phyloP scores from a whole-genome alignment of 176 grass and related monocot genomes.

The Aegilops speltoides region DNA sequence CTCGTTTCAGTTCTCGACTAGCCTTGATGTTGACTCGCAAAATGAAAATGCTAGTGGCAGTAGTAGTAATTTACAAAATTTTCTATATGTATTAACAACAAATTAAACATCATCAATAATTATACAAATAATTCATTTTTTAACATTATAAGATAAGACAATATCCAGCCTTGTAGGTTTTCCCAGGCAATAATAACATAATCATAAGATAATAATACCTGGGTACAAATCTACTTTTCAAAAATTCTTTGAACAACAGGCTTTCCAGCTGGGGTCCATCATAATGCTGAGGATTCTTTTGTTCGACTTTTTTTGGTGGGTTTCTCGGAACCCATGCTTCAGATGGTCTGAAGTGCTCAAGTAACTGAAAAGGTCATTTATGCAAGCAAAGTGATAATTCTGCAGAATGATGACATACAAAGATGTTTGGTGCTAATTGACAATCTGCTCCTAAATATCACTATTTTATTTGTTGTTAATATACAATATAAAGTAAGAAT shows the following conservation, averaged over 20 bases:
- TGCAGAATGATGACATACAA: neutral
- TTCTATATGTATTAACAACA: neutral
- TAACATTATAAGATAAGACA: neutral
- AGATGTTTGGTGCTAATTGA: neutral
- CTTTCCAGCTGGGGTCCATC: constrained; percentile 1
- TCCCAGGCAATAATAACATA: neutral
- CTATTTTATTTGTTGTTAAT: neutral
- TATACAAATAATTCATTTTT: neutral
- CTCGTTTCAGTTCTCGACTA: neutral
- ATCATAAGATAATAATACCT: constrained; percentile 36
- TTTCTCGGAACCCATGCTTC: constrained; percentile 38
- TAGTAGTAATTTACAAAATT: neutral
- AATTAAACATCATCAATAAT: neutral
- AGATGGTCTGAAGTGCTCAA: constrained; percentile 38
- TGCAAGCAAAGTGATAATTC: neutral
- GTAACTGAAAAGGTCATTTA: constrained; percentile 39
- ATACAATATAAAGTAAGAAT: neutral
- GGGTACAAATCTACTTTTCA: constrained; percentile 45
- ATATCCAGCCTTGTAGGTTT: neutral
- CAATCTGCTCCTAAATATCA: too few relatives aligned
- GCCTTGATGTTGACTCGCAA: neutral
- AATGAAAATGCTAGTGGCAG: neutral
- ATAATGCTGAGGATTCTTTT: constrained; percentile 17
- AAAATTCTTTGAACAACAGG: constrained; percentile 41
- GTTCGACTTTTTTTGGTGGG: neutral